Base-by-base conservation (phyloP, 2,329 filamentous ascomycete genomes). In the Cryphonectria parasitica region DNA sequence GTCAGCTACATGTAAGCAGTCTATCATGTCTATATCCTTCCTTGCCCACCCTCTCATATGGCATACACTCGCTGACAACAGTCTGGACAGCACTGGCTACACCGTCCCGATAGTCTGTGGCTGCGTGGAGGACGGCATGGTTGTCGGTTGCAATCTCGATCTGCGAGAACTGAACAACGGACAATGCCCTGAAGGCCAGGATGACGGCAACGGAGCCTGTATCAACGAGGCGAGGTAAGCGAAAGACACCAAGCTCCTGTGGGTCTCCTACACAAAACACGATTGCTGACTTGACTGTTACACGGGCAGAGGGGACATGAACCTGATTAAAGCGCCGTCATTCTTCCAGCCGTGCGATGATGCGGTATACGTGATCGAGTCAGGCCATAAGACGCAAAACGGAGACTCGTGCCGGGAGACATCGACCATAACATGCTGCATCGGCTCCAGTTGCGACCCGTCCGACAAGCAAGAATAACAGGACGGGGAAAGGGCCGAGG, bases 21-120 rank as follows among this genome's bases (percentile, higher is more conserved):
- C 22, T 25, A 25, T 15, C 31, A 25, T n/a, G 15, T 36, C 8
- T 17, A 13, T 2, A 22, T 61, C 25, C n/a, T 19, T 8, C 15
- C 10, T n/a, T 63, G 2, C 60, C n/a, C 34, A 34, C 25, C 1
- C 7, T 15, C 22, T 15, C 22, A 22, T 63, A 34, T 60, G 25
- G 8, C 28, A 34, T 3, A 22, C 22, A 36, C n/a, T 8, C 5
- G n/a, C 60, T 25, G 39, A 36, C 34, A 63, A 41, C 28, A 11
- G 4, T n/a, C 2, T 10, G 17, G 13, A 22, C 31, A 63, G 60
- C 22, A 63, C 60, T 43, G 60, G 60, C 36, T 63, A 41, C 22
- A 63, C 60, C n/a, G 36, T 63, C 17, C 60, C 60, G 22, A 63
- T 63, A 11, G 60, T 63, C 22, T 63, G 60, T 41, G 60, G 60